Base-by-base conservation (phyloP, 73 alveolate genomes). In the Durusdinium trenchii region DNA sequence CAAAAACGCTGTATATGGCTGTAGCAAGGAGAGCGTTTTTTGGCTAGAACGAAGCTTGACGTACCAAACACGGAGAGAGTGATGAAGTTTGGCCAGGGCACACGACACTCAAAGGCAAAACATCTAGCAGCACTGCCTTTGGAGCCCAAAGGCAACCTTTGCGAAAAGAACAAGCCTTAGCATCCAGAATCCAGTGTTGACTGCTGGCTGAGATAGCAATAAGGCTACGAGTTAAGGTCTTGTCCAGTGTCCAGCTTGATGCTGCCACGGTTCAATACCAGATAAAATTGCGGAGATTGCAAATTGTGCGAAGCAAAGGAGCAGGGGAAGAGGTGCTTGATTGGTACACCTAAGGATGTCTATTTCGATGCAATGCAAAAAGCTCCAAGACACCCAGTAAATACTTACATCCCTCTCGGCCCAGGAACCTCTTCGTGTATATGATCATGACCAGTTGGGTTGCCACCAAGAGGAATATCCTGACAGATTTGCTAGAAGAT, bases 311-410 rank as follows among this genome's bases (percentile, higher is more conserved):
- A 91, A 52, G 61, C 98, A 91, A 32, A 91, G 82, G 30, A 91
- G 76, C 98, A 91, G 61, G 51, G 98, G 98, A 91, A 91, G 98
- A 32, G 90, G 90, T 36, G 98, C 98, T 9, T 69, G 98, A 40
- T 51, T 48, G n/a, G 98, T 91, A 60, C 98, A 91, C 98, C 98
- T 91, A 51, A 30, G 10, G 30, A 60, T 4, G 52, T 30, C 62
- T 6, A 32, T 4, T n/a, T n/a, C n/a, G n/a, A n/a, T n/a, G n/a
- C n/a, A n/a, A n/a, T n/a, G n/a, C n/a, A n/a, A n/a, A n/a, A n/a
- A n/a, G n/a, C n/a, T n/a, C n/a, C n/a, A n/a, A 79, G 36, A 79
- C 60, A 23, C 61, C 43, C 90, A n/a, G n/a, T n/a, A n/a, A n/a
- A n/a, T n/a, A n/a, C n/a, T 12, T 12, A 30, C 85, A 75, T 2